Conservation (phyloP, 257 asterid genomes). For the Leonotis leonurus region DNA sequence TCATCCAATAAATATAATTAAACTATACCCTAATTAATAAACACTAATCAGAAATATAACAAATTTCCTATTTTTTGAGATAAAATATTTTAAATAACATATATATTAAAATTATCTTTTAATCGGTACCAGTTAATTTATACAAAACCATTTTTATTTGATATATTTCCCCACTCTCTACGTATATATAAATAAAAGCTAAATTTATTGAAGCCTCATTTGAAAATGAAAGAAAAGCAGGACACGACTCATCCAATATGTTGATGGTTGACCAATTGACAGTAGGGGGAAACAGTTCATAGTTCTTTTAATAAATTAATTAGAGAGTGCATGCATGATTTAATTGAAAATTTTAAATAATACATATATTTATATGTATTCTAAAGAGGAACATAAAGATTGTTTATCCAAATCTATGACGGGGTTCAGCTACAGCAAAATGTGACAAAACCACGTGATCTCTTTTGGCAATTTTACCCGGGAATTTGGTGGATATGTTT, state of each 20-base stretch:
- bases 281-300: not conserved
- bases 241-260: not conserved
- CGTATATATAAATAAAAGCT: too few relatives aligned
- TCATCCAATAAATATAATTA: too few relatives aligned
- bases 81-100: too few relatives aligned
- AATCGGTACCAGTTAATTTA: too few relatives aligned
- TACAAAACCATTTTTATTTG: too few relatives aligned
- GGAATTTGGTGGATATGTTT: conserved; percentile 20
- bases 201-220: not conserved
- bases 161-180: too few relatives aligned
- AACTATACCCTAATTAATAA: too few relatives aligned
- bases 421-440: conserved; percentile 14
- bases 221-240: not conserved
- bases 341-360: not conserved
- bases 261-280: not conserved
- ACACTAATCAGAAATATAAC: too few relatives aligned
- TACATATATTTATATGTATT: too few relatives aligned
- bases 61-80: too few relatives aligned
- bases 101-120: too few relatives aligned
- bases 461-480: conserved; percentile 17
- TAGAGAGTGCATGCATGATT: not conserved
- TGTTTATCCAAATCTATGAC: conserved; percentile 9
- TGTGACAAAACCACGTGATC: conserved; percentile 26
- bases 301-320: not conserved
- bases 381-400: not conserved